Evolutionary conservation across 177 flowering plant genomes (phyloP).

Genomic region (Tripterygium wilfordii): DNA sequence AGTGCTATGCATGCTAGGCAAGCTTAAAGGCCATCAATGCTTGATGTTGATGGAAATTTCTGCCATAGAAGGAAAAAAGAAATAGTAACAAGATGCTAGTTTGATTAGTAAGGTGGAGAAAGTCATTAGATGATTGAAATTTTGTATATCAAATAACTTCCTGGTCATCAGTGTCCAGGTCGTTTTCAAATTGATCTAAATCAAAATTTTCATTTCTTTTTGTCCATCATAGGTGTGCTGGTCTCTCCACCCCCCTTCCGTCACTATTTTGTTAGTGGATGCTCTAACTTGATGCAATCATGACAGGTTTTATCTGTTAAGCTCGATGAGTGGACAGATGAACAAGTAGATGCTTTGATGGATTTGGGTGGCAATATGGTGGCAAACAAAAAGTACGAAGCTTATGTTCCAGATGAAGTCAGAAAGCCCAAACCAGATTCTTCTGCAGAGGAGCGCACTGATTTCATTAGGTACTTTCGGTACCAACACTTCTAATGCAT

Average conservation of each 20-base stretch:
- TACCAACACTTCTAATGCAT: neutral
- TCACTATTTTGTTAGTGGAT: neutral
- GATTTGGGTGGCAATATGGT: slow-evolving; percentile 71
- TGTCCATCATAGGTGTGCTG: too few species aligned
- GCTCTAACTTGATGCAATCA: neutral
- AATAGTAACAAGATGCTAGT: too few species aligned
- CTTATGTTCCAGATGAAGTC: slow-evolving; percentile 42
- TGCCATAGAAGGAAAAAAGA: too few species aligned
- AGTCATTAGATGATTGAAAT: too few species aligned
- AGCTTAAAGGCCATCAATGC: too few species aligned
- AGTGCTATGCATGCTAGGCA: too few species aligned
- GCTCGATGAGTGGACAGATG: slow-evolving; percentile 88
- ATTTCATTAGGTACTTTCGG: slow-evolving; percentile 64
- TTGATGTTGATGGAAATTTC: too few species aligned
- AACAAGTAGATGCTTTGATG: slow-evolving; percentile 60
- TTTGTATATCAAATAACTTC: too few species aligned
- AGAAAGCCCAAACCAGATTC: slow-evolving; percentile 75
- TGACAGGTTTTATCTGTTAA: slow-evolving; percentile 73
- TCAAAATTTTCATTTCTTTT: neutral
- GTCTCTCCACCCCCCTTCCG: too few species aligned
- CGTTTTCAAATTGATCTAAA: too few species aligned
- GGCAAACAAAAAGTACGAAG: slow-evolving; percentile 78
- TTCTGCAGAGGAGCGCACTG: slow-evolving; percentile 63
- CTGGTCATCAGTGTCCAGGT: too few species aligned
- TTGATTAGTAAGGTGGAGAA: too few species aligned